phyloP scores from a whole-genome alignment of 768 basidiomycete genomes.

The Tubosaeta brunneosetosa region DNA sequence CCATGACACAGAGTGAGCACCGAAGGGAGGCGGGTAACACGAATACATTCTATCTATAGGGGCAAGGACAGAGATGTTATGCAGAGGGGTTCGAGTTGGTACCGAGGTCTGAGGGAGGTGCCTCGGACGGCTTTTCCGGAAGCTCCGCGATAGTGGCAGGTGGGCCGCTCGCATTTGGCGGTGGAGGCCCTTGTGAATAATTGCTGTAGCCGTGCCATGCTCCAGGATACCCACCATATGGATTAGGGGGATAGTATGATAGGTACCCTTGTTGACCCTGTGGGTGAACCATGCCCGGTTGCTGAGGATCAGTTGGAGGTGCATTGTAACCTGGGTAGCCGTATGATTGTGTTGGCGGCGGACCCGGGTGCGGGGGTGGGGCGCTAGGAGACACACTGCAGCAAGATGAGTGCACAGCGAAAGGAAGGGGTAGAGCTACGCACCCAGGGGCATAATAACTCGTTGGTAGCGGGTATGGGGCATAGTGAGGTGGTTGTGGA shows the following conservation, averaged over 20 bases:
- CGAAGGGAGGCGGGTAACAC: constrained; percentile 11
- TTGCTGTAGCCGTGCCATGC: constrained; percentile 27
- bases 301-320: constrained; percentile 23
- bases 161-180: constrained; percentile 11
- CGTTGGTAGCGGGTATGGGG: constrained; percentile 31
- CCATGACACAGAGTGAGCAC: constrained; percentile 12
- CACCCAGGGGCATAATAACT: constrained; percentile 32
- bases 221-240: constrained; percentile 28
- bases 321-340: constrained; percentile 22
- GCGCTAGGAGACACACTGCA: constrained; percentile 18
- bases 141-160: constrained; percentile 17
- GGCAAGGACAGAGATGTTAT: constrained; percentile 11
- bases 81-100: constrained; percentile 16
- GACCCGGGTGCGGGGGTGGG: constrained; percentile 21
- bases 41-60: constrained; percentile 24
- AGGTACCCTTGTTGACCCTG: constrained; percentile 24
- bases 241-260: constrained; percentile 31
- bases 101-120: constrained; percentile 13
- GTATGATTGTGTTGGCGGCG: constrained; percentile 19
- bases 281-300: constrained; percentile 20
- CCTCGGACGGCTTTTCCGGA: constrained; percentile 26
- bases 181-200: constrained; percentile 28
- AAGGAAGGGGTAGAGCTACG: not conserved
- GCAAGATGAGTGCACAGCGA: constrained; percentile 14
- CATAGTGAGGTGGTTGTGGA: constrained; percentile 28